A percentile compares a stretch with the other conserved stretches of the same genome.
These are phyloP conservation scores for Chaetomium sp. DNA, from an alignment of 2,329 filamentous ascomycete species.

Conservation along the genomic window DNA sequence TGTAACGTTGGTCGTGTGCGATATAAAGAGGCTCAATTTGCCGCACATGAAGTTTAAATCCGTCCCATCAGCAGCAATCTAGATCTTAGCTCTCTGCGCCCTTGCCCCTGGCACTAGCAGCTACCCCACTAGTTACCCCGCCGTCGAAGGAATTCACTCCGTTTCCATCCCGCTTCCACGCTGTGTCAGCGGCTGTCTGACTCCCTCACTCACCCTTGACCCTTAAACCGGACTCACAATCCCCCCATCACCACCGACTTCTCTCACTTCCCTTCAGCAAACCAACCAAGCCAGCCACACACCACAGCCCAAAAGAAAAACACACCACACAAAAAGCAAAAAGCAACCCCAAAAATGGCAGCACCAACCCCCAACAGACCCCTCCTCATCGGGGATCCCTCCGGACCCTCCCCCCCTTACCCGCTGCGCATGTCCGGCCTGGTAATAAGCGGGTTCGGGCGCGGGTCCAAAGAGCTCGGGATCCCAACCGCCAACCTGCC, in stretches of 20 bases:
- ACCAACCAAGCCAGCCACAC: background rate
- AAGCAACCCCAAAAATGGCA: conserved; percentile 18
- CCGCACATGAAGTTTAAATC: conserved; percentile 6
- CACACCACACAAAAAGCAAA: background rate
- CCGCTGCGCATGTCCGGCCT: conserved; percentile 82
- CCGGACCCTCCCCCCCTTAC: conserved; percentile 75
- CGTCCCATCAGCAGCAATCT: conserved; percentile 7
- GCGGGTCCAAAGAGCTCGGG: conserved; percentile 93
- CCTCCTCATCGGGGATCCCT: conserved; percentile 70
- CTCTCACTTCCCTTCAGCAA: background rate
- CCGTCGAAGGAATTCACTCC: conserved; percentile 24
- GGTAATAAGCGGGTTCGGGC: conserved; percentile 90
- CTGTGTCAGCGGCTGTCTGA: conserved; percentile 9
- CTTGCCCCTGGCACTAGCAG: conserved; percentile 5
- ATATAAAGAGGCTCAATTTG: conserved; percentile 3
- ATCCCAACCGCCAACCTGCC: conserved; percentile 95
- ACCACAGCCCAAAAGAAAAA: background rate
- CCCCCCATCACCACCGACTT: background rate
- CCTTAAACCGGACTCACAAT: background rate
- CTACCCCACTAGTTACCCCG: conserved; percentile 26
- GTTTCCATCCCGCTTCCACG: conserved; percentile 20
- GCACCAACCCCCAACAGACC: conserved; percentile 51
- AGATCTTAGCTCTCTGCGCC: conserved; percentile 22
- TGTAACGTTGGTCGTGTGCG: background rate
- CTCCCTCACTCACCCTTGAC: background rate